A percentile compares a stretch with the other conserved stretches of the same genome.
Conservation (phyloP, 345 rosid genomes). For the Cardamine occulta region DNA sequence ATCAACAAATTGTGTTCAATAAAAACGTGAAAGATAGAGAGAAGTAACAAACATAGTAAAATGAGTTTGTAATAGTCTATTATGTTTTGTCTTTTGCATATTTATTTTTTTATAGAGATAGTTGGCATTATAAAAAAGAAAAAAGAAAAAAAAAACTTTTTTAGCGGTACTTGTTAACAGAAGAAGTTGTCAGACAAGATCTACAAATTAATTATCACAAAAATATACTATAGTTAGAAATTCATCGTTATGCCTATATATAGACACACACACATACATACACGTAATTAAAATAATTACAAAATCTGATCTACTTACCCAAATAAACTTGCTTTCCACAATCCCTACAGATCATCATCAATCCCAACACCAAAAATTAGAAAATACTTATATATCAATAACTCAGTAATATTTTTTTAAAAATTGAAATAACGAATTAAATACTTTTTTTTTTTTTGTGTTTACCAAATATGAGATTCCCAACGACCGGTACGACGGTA, state of each 20-base stretch:
- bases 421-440: background rate
- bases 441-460: background rate
- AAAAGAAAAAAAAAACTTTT: background rate
- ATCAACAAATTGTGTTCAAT: background rate
- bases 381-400: background rate
- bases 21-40: background rate
- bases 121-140: background rate
- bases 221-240: slow-evolving; percentile 33
- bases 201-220: slow-evolving; percentile 5
- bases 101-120: background rate
- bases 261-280: slow-evolving; percentile 11
- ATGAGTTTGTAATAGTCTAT: slow-evolving; percentile 18
- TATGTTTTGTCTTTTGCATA: slow-evolving; percentile 11
- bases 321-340: slow-evolving; percentile 97
- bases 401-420: background rate
- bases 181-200: slow-evolving; percentile 34
- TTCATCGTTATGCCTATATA: slow-evolving; percentile 25
- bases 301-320: slow-evolving; percentile 55
- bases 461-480: slow-evolving; percentile 98
- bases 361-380: slow-evolving; percentile 27
- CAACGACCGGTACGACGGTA: slow-evolving; percentile 97
- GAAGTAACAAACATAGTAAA: slow-evolving; percentile 2
- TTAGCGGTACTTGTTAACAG: slow-evolving; percentile 47
- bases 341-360: slow-evolving; percentile 64
- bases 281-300: slow-evolving; percentile 28